A percentile compares a stretch with the other conserved stretches of the same genome.
Evolutionary conservation across 306 rosid species (phyloP).

Genomic region (Trifolium fragiferum): DNA sequence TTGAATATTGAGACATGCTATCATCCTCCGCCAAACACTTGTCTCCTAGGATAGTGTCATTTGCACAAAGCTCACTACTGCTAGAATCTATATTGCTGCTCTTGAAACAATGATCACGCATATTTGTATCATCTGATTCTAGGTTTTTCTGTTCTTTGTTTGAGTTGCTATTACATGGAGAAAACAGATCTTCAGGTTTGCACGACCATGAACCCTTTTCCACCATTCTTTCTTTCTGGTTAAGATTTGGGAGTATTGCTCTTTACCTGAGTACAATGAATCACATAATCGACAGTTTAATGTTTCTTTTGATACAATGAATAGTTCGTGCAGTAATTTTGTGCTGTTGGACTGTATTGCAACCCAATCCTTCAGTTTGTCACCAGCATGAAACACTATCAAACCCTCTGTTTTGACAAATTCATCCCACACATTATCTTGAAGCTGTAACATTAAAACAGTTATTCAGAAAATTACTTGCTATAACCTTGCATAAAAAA

Average conservation of each 20-base stretch:
- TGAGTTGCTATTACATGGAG: slow-evolving; percentile 55
- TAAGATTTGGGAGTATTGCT: slow-evolving; percentile 41
- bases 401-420: slow-evolving; percentile 58
- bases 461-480: slow-evolving; percentile 28
- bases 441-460: slow-evolving; percentile 56
- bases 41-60: slow-evolving; percentile 61
- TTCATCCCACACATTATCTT: slow-evolving; percentile 62
- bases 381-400: slow-evolving; percentile 61
- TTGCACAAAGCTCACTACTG: slow-evolving; percentile 53
- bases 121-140: slow-evolving; percentile 49
- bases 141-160: slow-evolving; percentile 53
- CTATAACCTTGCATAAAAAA: slow-evolving; percentile 19
- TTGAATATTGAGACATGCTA: slow-evolving; percentile 57
- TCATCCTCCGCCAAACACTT: slow-evolving; percentile 59
- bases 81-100: slow-evolving; percentile 54
- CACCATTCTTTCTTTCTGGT: slow-evolving; percentile 48
- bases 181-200: slow-evolving; percentile 52
- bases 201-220: slow-evolving; percentile 71
- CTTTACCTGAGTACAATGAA: slow-evolving; percentile 39
- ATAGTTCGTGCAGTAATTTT: slow-evolving; percentile 45
- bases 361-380: slow-evolving; percentile 44
- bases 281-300: slow-evolving; percentile 43
- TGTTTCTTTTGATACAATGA: slow-evolving; percentile 37
- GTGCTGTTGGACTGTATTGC: slow-evolving; percentile 43
- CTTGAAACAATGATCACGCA: slow-evolving; percentile 53